These are phyloP conservation scores for Kwoniella newhampshirensis DNA, from an alignment of 768 basidiomycete species.

Conservation along the genomic window DNA sequence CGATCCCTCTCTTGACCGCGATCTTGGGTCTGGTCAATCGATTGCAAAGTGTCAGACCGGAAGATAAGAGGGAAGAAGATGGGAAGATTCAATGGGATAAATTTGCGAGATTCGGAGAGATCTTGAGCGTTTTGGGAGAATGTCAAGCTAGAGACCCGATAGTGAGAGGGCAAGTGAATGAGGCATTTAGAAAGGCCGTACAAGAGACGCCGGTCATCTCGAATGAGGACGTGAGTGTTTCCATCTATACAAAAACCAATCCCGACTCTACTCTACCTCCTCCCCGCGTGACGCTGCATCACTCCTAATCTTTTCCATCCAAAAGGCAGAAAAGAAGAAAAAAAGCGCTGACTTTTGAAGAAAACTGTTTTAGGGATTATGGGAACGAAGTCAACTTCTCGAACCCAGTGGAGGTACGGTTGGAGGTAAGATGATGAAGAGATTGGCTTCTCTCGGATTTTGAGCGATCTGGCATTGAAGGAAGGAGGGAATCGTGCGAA, in stretches of 20 bases:
- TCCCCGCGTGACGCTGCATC: too few species aligned
- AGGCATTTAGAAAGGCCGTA: constrained; percentile 31
- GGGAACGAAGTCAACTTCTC: constrained; percentile 19
- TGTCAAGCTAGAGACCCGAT: constrained; percentile 65
- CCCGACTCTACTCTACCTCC: too few species aligned
- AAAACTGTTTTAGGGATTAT: constrained; percentile 4
- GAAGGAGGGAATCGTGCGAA: neutral
- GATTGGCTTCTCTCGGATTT: constrained; percentile 15
- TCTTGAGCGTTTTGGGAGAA: constrained; percentile 71
- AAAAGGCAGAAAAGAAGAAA: too few species aligned
- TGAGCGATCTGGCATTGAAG: neutral
- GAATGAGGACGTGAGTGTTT: constrained; percentile 47
- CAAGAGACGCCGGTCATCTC: constrained; percentile 39
- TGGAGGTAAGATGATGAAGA: constrained; percentile 16
- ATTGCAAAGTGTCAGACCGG: constrained; percentile 79
- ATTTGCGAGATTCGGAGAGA: constrained; percentile 86
- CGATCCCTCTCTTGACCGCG: constrained; percentile 81
- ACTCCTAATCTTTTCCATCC: too few species aligned
- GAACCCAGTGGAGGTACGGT: constrained; percentile 22
- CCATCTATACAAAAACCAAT: neutral
- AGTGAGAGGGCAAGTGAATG: constrained; percentile 25
- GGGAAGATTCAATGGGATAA: constrained; percentile 91
- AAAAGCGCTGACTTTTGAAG: neutral
- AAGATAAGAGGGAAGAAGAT: constrained; percentile 66
- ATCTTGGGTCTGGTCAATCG: constrained; percentile 78